Percentiles rank a stretch among this genome's conserved stretches.
Evolutionary conservation across 208 protist genomes (phyloP).

Genomic region (Lotmaria passim): DNA sequence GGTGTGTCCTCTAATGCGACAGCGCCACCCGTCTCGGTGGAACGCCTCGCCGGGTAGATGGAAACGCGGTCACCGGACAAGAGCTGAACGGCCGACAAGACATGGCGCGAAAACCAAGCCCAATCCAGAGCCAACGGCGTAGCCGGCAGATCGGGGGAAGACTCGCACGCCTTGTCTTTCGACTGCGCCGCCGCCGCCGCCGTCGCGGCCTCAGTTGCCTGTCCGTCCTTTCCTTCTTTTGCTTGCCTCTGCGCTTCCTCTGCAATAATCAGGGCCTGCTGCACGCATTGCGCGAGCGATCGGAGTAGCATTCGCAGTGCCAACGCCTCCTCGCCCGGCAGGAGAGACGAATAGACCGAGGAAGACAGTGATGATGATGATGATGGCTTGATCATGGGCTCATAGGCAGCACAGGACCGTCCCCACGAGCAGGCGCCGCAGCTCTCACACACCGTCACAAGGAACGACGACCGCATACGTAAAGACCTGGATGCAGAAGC

Average conservation of each 20-base stretch:
- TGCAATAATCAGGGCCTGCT: neutral
- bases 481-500: neutral
- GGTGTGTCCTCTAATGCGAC: neutral
- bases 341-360: no score
- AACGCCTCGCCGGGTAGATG: neutral
- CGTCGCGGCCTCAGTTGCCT: neutral
- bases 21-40: neutral
- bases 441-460: slow-evolving; percentile 17
- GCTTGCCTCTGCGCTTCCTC: no score
- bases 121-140: slow-evolving; percentile 21
- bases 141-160: neutral
- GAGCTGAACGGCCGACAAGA: slow-evolving; percentile 24
- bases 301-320: slow-evolving; percentile 31
- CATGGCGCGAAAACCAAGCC: slow-evolving; percentile 32
- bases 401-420: slow-evolving; percentile 27
- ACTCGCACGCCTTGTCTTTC: neutral
- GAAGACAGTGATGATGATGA: no score
- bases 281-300: slow-evolving; percentile 19
- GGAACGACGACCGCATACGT: neutral
- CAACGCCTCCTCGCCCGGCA: slow-evolving; percentile 32
- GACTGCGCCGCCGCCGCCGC: neutral
- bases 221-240: neutral
- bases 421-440: slow-evolving; percentile 30
- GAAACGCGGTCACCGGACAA: neutral
- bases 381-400: no score